Base-by-base conservation (phyloP, 1,284 basidiomycete species). In the Apiotrichum montevideense region DNA sequence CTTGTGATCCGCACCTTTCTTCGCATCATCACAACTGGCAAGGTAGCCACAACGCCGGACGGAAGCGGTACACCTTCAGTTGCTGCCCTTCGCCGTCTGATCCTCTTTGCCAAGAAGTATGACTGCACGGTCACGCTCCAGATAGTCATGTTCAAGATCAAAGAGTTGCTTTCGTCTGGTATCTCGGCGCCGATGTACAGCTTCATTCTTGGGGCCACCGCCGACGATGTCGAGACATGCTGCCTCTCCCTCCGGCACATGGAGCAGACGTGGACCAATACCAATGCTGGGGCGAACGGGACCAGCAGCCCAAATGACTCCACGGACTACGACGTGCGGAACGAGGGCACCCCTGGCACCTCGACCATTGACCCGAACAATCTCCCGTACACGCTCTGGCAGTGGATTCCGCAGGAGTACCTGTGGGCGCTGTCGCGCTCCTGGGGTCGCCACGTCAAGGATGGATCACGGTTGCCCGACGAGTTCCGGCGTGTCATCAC, bases 391-490 rank as follows among this genome's bases (percentile, higher is more conserved):
- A 52, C 58, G 34, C 51, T 56, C 13, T 60, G 58, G 58, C 48
- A 53, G 40, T 54, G 55, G 52, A 53, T 61, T 14, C 59, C 59
- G 14, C n/a, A 14, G 13, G 59, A 57, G 32, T 61, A 61, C 50
- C 54, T 57, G 59, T 51, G 56, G 52, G 59, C 59, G 29, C 52
- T 61, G 14, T 52, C 46, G 33, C 50, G 52, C n/a, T 32, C 43
- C 4, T 52, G 57, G 57, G 53, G 57, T 14, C 46, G 41, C 15
- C 32, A 52, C 29, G 45, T 32, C 39, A 47, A 55, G 45, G 52
- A 52, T 32, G 15, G 34, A 13, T 44, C 46, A 7, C 41, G 52
- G 0, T 50, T 56, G 21, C 52, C 48, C 2, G 52, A 53, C 37
- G 57, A 54, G 48, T 58, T 58, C 33, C 45, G 46, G 43, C 43